Percentiles rank a stretch among this genome's conserved stretches.
Evolutionary conservation across 352 stramenopile genomes (phyloP).

Genomic region (Globisporangium iwayamae): DNA sequence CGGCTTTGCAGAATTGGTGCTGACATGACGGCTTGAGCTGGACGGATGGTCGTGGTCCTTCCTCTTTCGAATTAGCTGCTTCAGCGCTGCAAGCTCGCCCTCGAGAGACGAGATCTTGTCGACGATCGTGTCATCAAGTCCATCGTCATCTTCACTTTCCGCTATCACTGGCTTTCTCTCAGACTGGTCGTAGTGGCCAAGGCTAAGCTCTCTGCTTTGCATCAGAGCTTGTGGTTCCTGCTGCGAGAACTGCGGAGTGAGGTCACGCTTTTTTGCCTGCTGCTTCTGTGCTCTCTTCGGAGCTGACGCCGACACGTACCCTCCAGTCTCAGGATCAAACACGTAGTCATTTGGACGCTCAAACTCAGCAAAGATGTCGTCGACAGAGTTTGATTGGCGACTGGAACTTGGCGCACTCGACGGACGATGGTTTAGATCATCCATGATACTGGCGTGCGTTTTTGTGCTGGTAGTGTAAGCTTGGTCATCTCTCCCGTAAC

Average conservation of each 20-base stretch:
- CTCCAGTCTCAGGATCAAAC: slow-evolving; percentile 52
- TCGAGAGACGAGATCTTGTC: slow-evolving; percentile 79
- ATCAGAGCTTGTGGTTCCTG: slow-evolving; percentile 1
- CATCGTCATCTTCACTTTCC: slow-evolving; percentile 25
- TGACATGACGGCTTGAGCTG: slow-evolving; percentile 10
- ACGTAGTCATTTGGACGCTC: slow-evolving; percentile 76
- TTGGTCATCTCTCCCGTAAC: neutral
- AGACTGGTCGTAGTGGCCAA: neutral
- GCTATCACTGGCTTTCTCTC: neutral
- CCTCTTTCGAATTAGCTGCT: slow-evolving; percentile 59
- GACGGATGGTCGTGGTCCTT: slow-evolving; percentile 21
- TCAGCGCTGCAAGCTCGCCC: slow-evolving; percentile 58
- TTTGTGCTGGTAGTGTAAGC: neutral
- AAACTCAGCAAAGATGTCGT: slow-evolving; percentile 77
- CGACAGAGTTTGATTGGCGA: slow-evolving; percentile 32
- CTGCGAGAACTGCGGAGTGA: neutral
- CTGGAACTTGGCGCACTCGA: neutral
- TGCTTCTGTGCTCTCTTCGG: neutral
- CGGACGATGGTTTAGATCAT: slow-evolving; percentile 32
- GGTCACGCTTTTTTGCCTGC: neutral
- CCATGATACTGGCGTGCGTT: slow-evolving; percentile 48
- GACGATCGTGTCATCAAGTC: slow-evolving; percentile 68
- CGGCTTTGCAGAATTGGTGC: neutral
- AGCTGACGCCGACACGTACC: slow-evolving; percentile 41
- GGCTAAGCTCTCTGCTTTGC: neutral